Percentiles rank a stretch among this genome's conserved stretches.
Conservation (phyloP, 176 grass and related monocot genomes). For the Melocanna baccifera region DNA sequence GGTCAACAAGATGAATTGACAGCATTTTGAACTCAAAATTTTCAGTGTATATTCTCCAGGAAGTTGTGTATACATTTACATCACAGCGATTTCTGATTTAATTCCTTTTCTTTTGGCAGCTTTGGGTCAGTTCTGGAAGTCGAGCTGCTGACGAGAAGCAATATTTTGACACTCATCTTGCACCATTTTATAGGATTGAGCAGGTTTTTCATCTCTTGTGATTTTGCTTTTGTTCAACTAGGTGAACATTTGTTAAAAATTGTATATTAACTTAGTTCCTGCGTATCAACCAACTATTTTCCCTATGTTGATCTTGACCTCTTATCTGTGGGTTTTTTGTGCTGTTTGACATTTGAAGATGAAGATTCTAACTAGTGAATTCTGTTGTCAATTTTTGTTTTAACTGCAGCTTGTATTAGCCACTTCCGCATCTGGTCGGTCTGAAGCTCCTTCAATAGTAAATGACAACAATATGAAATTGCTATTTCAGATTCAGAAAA, state of each 20-base stretch:
- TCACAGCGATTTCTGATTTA: constrained; percentile 4
- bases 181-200: constrained; percentile 99
- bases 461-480: constrained; percentile 87
- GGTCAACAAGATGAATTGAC: neutral
- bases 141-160: constrained; percentile 69
- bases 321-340: constrained; percentile 24
- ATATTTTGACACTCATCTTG: constrained; percentile 93
- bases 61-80: neutral
- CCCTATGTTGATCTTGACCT: neutral
- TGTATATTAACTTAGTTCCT: constrained; percentile 7
- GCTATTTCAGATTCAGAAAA: constrained; percentile 92
- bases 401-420: constrained; percentile 79
- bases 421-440: constrained; percentile 43
- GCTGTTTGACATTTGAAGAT: constrained; percentile 23
- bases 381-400: neutral
- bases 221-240: constrained; percentile 24
- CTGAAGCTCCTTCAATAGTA: constrained; percentile 55
- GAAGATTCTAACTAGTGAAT: constrained; percentile 15
- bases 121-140: constrained; percentile 90
- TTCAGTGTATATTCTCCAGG: constrained; percentile 14
- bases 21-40: neutral
- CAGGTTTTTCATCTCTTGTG: constrained; percentile 50
- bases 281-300: constrained; percentile 4
- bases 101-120: constrained; percentile 50
- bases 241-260: constrained; percentile 1